Conservation (phyloP, 2,329 filamentous ascomycete genomes). For the Tolypocladium paradoxum region DNA sequence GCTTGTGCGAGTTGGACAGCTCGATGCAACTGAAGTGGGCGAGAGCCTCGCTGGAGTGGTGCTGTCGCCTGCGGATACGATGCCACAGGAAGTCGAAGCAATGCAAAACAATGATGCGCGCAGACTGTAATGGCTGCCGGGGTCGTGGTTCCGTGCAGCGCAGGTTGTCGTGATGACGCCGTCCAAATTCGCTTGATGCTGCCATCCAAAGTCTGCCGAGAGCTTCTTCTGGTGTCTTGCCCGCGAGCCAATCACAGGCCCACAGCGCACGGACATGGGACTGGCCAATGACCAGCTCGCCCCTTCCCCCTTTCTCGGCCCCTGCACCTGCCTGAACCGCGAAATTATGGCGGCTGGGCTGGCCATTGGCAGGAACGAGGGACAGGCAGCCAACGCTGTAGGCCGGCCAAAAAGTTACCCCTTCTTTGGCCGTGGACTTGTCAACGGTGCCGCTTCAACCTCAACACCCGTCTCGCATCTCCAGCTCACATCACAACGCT, state of each 20-base stretch:
- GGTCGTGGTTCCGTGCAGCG: neutral
- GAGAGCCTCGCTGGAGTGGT: neutral
- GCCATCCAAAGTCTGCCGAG: conserved; percentile 17
- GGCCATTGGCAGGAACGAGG: conserved; percentile 26
- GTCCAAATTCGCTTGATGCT: conserved; percentile 3
- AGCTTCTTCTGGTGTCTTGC: conserved; percentile 12
- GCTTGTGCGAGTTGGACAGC: neutral
- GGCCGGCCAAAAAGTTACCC: conserved; percentile 23
- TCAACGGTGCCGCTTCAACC: conserved; percentile 3
- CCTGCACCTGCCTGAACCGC: conserved; percentile 27
- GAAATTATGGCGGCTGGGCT: conserved; percentile 33
- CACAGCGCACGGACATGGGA: conserved; percentile 14
- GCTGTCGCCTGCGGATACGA: neutral
- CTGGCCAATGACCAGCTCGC: conserved; percentile 20
- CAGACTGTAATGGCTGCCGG: neutral
- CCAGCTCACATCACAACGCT: conserved; percentile 1
- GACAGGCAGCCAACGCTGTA: conserved; percentile 13
- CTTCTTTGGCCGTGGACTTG: conserved; percentile 9
- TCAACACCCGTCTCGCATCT: conserved; percentile 1
- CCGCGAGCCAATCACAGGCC: conserved; percentile 16
- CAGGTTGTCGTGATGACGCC: neutral
- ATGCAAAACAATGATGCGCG: neutral
- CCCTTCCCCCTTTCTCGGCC: conserved; percentile 32
- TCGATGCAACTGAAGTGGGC: neutral
- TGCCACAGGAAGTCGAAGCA: neutral